Base-by-base conservation (phyloP, 257 asterid species). In the Rehmannia glutinosa region DNA sequence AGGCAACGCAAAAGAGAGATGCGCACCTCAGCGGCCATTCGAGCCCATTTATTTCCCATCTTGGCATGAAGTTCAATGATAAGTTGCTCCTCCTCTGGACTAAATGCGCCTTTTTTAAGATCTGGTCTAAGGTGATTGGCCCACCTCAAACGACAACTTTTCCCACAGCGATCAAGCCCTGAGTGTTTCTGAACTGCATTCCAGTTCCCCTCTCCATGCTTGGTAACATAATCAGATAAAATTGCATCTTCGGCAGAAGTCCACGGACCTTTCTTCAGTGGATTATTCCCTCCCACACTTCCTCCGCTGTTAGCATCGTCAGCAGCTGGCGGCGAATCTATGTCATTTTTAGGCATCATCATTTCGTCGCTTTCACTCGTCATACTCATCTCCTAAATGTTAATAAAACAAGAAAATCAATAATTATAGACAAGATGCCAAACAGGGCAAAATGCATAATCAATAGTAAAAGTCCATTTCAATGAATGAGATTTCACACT, bases 191-290 rank as follows among this genome's bases (percentile, higher is more conserved):
- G 90, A 43, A 90, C 88, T 27, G 95, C 89, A 79, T 86, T 90
- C 97, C 97, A 90, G 68, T 85, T 82, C 28, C 97, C 92, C 62
- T 79, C 92, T 69, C 97, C 97, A n/a, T 90, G 81, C 70, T 76
- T 78, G 27, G 77, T 81, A 2, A 90, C 88, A 21, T 90, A 85
- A 36, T 85, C 94, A 9, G 73, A 73, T 68, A 90, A 71, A 70
- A 85, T 79, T 9, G 82, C 84, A 73, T 90, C 95, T 75, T 90
- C 97, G 8, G 85, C 86, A 68, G 88, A 63, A 55, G 93, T 87
- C 97, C 97, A 90, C n/a, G 97, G 96, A 64, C 97, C 97, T 77
- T 90, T 90, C 72, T 90, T 90, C 64, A 90, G 72, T 6, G 73
- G 74, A 56, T 41, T 74, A 39, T 68, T 80, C 35, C 69, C 83